phyloP scores from a whole-genome alignment of 2,329 filamentous ascomycete genomes.

The Colletotrichum filicis region DNA sequence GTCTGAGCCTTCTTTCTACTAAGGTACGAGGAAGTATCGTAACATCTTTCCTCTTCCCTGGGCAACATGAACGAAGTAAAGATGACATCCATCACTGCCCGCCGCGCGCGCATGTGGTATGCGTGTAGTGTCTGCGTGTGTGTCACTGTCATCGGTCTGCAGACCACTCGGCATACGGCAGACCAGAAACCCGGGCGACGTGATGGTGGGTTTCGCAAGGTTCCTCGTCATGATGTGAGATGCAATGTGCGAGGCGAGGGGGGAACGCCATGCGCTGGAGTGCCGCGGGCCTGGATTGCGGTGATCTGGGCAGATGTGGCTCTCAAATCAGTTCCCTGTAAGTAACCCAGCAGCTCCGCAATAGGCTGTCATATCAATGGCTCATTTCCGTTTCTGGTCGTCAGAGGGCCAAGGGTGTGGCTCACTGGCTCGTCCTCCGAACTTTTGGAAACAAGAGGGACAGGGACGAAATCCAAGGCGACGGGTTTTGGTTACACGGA shows the following conservation, averaged over 20 bases:
- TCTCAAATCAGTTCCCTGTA: neutral
- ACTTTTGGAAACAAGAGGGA: slow-evolving; percentile 3
- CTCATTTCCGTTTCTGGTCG: slow-evolving; percentile 21
- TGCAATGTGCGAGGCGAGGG: neutral
- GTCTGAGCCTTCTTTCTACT: slow-evolving; percentile 10
- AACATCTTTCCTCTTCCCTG: slow-evolving; percentile 6
- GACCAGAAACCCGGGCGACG: slow-evolving; percentile 8
- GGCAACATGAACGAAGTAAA: neutral
- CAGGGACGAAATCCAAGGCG: slow-evolving; percentile 24
- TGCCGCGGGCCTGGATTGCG: neutral
- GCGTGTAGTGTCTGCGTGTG: slow-evolving; percentile 2
- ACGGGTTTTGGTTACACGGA: slow-evolving; percentile 21
- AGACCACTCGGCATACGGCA: slow-evolving; percentile 12
- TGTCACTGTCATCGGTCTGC: slow-evolving; percentile 20
- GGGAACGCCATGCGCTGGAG: slow-evolving; percentile 6
- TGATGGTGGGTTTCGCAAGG: slow-evolving; percentile 7
- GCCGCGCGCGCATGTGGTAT: neutral
- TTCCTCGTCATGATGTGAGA: slow-evolving; percentile 14
- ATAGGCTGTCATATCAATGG: slow-evolving; percentile 17
- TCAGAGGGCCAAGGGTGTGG: slow-evolving; percentile 17
- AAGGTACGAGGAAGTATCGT: neutral
- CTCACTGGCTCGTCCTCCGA: slow-evolving; percentile 31
- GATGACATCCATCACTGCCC: neutral
- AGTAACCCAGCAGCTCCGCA: neutral
- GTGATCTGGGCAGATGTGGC: slow-evolving; percentile 9